Conservation (phyloP, 441 rosid genomes). For the Francoa sonchifolia region DNA sequence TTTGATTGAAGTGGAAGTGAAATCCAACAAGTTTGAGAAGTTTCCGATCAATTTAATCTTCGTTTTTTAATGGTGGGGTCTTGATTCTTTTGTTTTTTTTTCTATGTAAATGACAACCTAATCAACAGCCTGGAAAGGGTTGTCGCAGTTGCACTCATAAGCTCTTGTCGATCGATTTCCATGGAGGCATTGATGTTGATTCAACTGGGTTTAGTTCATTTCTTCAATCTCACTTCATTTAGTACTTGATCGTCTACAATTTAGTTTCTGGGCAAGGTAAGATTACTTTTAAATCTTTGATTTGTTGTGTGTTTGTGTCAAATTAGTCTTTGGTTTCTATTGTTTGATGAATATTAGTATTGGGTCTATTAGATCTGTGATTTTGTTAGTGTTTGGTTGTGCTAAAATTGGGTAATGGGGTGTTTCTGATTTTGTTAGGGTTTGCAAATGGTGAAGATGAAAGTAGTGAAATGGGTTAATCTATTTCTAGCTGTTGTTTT, state of each 20-base stretch:
- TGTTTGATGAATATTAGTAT: too few species aligned
- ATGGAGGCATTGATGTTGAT: conserved; percentile 17
- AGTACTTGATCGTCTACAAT: too few species aligned
- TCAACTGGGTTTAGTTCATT: conserved; percentile 17
- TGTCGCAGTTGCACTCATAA: conserved; percentile 22
- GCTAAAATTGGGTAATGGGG: conserved; percentile 4
- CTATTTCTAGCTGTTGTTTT: conserved; percentile 26
- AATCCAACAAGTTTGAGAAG: neutral
- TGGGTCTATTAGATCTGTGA: conserved; percentile 29
- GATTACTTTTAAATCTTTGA: conserved; percentile 13
- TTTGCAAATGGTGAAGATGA: conserved; percentile 32
- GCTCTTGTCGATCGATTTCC: conserved; percentile 15
- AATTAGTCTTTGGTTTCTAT: neutral
- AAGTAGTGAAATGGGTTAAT: conserved; percentile 20
- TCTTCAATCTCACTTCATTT: conserved; percentile 1
- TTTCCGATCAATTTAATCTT: neutral
- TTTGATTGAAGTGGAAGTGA: neutral
- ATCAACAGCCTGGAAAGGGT: conserved; percentile 64
- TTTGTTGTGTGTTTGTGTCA: neutral
- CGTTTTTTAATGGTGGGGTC: conserved; percentile 24
- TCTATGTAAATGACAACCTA: conserved; percentile 33
- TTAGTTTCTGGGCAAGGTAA: conserved; percentile 9
- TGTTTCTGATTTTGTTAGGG: conserved; percentile 10
- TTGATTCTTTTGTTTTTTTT: neutral
- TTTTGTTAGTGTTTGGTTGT: conserved; percentile 1